These are phyloP conservation scores for Pseudoperonospora humuli DNA, from an alignment of 352 stramenopile genomes.

Conservation along the genomic window DNA sequence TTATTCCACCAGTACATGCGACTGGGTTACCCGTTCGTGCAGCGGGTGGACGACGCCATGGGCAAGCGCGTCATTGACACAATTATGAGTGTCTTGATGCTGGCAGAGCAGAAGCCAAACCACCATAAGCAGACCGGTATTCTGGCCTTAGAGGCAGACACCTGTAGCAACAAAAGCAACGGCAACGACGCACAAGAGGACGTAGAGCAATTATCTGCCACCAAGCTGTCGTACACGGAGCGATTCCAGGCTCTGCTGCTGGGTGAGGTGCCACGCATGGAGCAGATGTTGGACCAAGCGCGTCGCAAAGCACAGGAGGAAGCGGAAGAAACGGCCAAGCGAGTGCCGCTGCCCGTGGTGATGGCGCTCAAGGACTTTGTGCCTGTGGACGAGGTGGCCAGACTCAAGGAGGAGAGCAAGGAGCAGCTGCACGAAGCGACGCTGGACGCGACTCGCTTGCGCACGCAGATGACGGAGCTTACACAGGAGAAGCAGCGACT, in stretches of 20 bases:
- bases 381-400: slow-evolving; percentile 40
- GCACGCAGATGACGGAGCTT: slow-evolving; percentile 26
- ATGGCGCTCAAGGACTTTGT: slow-evolving; percentile 71
- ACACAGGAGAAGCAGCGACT: slow-evolving; percentile 51
- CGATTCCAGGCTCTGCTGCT: slow-evolving; percentile 45
- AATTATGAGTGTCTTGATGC: slow-evolving; percentile 42
- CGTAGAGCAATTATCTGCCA: background rate
- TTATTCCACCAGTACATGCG: slow-evolving; percentile 54
- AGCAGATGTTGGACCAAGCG: slow-evolving; percentile 27
- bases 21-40: slow-evolving; percentile 40
- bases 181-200: background rate
- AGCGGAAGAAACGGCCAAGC: slow-evolving; percentile 9
- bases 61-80: slow-evolving; percentile 47
- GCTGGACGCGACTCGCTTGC: slow-evolving; percentile 22
- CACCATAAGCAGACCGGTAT: slow-evolving; percentile 8
- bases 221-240: slow-evolving; percentile 43
- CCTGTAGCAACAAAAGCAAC: background rate
- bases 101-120: slow-evolving; percentile 29
- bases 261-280: slow-evolving; percentile 36
- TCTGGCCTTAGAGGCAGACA: slow-evolving; percentile 23
- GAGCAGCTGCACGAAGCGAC: slow-evolving; percentile 29
- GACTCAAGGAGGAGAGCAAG: slow-evolving; percentile 39
- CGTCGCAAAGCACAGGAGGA: slow-evolving; percentile 12
- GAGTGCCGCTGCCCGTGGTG: slow-evolving; percentile 21
- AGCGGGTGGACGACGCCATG: slow-evolving; percentile 54